Evolutionary conservation across 2,329 filamentous ascomycete species (phyloP), one percentile per base, ranked within the genome.

Genomic region (Cyclaneusma minus): DNA sequence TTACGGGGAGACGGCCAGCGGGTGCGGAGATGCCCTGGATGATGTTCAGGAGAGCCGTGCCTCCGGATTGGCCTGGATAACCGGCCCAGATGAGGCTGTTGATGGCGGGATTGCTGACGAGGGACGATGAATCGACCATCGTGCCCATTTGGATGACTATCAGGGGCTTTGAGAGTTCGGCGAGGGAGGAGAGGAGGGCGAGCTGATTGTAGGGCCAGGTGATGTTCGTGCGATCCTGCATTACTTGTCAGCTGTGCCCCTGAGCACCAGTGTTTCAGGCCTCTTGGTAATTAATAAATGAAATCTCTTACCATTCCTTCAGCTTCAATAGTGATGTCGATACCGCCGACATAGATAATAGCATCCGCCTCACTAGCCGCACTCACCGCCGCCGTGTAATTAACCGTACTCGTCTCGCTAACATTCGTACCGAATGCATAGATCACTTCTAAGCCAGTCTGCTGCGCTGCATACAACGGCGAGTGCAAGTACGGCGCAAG

Each of bases 31-130:
- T 49, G 3, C 68, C 68, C 6, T 54, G 60, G 16, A 73, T 38
- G 28, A 71, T 50, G 30, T 69, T 55, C 25, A 69, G 46, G 7
- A 72, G 40, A 0, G 67, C 68, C 6, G 48, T 45, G 3, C 68
- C 68, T 8, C 68, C 68, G 20, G 61, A 59, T 43, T 73, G 67
- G 2, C 68, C 67, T 0, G 68, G 68, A 30, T 68, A 72, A 0
- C 66, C 64, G 0, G 52, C 62, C 68, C 68, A 72, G 0, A 73
- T 36, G 1, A 73, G 40, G 0, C 62, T 55, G 15, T 51, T 56
- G 30, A 72, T 54, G 29, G 59, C 59, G 2, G 46, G 35, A 28
- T 64, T 59, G 4, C 43, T 45, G 5, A 61, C 40, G 3, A 72
- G 40, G 3, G 62, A 52, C 0, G 57, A 51, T 30, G 57, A 56